Percentiles rank a stretch among this genome's conserved stretches.
phyloP scores from a whole-genome alignment of 352 stramenopile species.

The Peronosclerospora sorghi region DNA sequence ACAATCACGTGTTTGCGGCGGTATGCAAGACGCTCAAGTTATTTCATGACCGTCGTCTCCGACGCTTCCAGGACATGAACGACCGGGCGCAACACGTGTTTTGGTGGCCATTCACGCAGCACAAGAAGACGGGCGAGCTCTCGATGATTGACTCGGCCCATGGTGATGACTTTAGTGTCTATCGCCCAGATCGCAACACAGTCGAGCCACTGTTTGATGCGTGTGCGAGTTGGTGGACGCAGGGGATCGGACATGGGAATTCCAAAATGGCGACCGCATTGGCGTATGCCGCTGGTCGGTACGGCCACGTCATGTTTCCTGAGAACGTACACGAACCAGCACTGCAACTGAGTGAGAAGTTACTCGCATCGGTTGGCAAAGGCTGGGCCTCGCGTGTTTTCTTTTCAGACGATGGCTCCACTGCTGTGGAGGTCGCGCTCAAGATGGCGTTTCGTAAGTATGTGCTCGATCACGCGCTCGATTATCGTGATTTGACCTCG shows the following conservation, averaged over 20 bases:
- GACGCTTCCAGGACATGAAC: slow-evolving; percentile 44
- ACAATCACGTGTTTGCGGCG: slow-evolving; percentile 38
- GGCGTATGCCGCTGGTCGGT: slow-evolving; percentile 83
- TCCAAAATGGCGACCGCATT: slow-evolving; percentile 78
- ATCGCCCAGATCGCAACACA: slow-evolving; percentile 33
- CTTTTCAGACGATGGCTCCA: slow-evolving; percentile 87
- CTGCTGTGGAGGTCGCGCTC: slow-evolving; percentile 83
- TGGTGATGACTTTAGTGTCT: slow-evolving; percentile 75
- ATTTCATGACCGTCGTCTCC: slow-evolving; percentile 47
- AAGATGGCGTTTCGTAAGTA: slow-evolving; percentile 90
- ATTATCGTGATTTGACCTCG: slow-evolving; percentile 40
- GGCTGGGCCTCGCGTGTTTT: slow-evolving; percentile 83
- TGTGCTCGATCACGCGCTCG: slow-evolving; percentile 48
- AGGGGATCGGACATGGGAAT: slow-evolving; percentile 86
- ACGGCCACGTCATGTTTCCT: slow-evolving; percentile 89
- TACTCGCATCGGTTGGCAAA: slow-evolving; percentile 71
- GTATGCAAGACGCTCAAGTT: slow-evolving; percentile 36
- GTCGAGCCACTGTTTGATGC: slow-evolving; percentile 78
- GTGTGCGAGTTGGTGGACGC: slow-evolving; percentile 90
- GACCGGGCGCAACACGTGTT: slow-evolving; percentile 63
- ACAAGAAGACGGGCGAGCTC: slow-evolving; percentile 74
- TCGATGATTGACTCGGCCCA: slow-evolving; percentile 86
- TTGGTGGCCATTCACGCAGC: slow-evolving; percentile 92
- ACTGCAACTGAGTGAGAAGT: slow-evolving; percentile 59
- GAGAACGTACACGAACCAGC: slow-evolving; percentile 84